phyloP scores from a whole-genome alignment of 2,329 filamentous ascomycete genomes.

The Fusarium burgessii region DNA sequence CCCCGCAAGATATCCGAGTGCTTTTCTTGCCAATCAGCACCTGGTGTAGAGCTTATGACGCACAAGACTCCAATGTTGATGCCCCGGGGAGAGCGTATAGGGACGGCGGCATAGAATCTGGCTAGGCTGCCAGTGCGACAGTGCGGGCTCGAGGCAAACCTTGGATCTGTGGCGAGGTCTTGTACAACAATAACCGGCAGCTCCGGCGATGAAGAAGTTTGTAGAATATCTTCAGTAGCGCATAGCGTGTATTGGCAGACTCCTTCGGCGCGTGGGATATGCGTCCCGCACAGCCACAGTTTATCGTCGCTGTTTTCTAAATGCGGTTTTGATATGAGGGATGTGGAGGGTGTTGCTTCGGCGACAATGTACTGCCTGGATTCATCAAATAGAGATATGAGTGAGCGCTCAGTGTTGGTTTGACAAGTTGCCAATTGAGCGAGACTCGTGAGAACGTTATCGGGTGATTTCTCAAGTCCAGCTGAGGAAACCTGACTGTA shows the following conservation, averaged over 20 bases:
- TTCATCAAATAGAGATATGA: neutral
- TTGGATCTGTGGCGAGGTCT: neutral
- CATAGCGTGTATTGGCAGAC: neutral
- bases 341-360: neutral
- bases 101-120: neutral
- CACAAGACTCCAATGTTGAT: constrained; percentile 8
- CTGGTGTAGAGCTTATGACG: neutral
- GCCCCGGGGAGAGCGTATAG: constrained; percentile 1
- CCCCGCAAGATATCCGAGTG: neutral
- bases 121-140: neutral
- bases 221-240: rapidly evolving
- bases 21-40: rapidly evolving
- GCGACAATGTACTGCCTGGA: neutral
- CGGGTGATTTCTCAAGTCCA: neutral
- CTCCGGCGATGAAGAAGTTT: neutral
- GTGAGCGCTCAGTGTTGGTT: neutral
- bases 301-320: neutral
- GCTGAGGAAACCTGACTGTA: neutral
- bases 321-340: neutral
- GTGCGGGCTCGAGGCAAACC: neutral
- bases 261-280: neutral
- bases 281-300: neutral
- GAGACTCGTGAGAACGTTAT: neutral
- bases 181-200: neutral
- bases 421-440: neutral